phyloP scores from a whole-genome alignment of 73 alveolate genomes.

The Symbiodinium natans region DNA sequence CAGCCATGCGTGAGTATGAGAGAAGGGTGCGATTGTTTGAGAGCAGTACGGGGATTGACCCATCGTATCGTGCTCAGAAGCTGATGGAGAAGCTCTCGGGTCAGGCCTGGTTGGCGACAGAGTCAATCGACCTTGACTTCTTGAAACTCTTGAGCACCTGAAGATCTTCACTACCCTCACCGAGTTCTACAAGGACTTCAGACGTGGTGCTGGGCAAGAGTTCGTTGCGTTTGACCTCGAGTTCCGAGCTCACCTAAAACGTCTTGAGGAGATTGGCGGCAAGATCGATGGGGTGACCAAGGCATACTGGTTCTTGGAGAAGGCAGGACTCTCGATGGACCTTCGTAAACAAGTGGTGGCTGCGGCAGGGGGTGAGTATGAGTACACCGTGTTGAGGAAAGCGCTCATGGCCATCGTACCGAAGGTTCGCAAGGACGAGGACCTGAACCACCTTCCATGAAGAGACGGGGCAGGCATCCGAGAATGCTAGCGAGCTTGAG shows the following conservation, averaged over 20 bases:
- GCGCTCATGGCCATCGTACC: constrained; percentile 23
- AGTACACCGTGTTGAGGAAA: neutral
- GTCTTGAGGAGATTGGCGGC: too few relatives aligned
- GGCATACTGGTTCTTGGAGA: constrained; percentile 6
- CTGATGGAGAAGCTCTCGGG: neutral
- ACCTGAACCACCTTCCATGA: neutral
- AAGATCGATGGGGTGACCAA: too few relatives aligned
- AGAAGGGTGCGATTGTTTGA: neutral
- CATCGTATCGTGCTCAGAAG: neutral
- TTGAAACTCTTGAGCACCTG: neutral
- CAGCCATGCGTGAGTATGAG: neutral
- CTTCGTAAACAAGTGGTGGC: neutral
- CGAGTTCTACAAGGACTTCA: neutral
- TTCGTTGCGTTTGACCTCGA: too few relatives aligned
- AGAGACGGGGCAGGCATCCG: neutral
- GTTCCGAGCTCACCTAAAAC: too few relatives aligned
- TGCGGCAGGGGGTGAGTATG: neutral
- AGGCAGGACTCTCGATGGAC: neutral
- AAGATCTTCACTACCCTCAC: neutral
- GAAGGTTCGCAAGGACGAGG: neutral
- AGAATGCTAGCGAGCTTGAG: neutral
- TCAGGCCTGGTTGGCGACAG: neutral
- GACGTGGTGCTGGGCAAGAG: neutral
- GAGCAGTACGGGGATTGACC: neutral
- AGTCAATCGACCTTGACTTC: neutral